Evolutionary conservation across 1,284 basidiomycete species (phyloP).

Genomic region (Pascua guehoae): DNA sequence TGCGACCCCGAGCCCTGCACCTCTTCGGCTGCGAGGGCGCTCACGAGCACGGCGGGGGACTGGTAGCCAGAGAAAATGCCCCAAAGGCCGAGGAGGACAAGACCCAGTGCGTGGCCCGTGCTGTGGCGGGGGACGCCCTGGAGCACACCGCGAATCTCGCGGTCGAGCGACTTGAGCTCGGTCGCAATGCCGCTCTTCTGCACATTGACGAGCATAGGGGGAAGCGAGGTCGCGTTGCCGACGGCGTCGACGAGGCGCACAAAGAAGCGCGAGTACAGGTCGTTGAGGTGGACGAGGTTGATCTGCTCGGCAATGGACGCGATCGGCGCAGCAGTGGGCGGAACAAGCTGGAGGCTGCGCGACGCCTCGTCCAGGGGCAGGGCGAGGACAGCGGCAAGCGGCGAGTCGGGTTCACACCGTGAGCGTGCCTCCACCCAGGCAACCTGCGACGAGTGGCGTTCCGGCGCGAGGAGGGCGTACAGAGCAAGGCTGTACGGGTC

Average conservation of each 20-base stretch:
- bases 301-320: conserved; percentile 45
- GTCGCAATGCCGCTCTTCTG: conserved; percentile 22
- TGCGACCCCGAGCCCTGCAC: conserved; percentile 30
- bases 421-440: conserved; percentile 38
- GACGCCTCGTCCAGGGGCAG: conserved; percentile 38
- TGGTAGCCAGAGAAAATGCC: conserved; percentile 39
- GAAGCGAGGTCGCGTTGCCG: conserved; percentile 20
- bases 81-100: conserved; percentile 49
- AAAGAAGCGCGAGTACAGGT: conserved; percentile 45
- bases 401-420: conserved; percentile 20
- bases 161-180: conserved; percentile 27
- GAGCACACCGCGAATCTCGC: conserved; percentile 39
- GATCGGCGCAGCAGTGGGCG: conserved; percentile 36
- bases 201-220: conserved; percentile 29
- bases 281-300: conserved; percentile 44
- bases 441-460: conserved; percentile 17
- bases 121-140: conserved; percentile 35
- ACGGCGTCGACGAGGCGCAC: conserved; percentile 39
- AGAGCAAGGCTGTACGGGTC: conserved; percentile 38
- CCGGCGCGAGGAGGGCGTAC: conserved; percentile 35
- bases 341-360: conserved; percentile 28
- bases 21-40: conserved; percentile 44
- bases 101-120: conserved; percentile 40
- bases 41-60: conserved; percentile 39
- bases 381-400: conserved; percentile 37